phyloP scores from a whole-genome alignment of 208 protist genomes.

The Leptomonas pyrrhocoris region DNA sequence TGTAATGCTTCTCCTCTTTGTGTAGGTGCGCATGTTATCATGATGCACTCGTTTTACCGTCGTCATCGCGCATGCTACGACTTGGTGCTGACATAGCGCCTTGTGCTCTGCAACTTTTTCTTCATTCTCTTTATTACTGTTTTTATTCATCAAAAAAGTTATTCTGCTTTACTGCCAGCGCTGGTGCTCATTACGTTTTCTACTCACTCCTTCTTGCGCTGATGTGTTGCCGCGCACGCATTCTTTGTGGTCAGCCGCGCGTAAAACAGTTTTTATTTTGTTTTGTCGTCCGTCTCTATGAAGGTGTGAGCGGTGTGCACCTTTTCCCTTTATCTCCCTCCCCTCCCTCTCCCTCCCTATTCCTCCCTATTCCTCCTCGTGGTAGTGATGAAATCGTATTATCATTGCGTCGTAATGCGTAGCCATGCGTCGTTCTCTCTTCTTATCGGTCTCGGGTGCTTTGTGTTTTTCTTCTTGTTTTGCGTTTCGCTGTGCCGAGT shows the following conservation, averaged over 20 bases:
- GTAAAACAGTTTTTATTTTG: conserved; percentile 20
- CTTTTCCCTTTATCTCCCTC: conserved; percentile 26
- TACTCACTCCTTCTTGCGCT: no score
- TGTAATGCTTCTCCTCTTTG: background rate
- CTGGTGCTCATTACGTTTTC: no score
- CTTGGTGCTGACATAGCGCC: background rate
- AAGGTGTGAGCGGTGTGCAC: no score
- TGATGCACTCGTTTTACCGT: background rate
- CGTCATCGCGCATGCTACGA: background rate
- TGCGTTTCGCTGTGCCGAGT: no score
- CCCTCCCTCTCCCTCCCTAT: conserved; percentile 3
- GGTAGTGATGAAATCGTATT: no score
- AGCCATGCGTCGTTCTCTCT: no score
- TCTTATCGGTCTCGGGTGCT: no score
- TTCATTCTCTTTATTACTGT: conserved; percentile 3
- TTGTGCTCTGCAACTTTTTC: background rate
- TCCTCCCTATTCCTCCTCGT: background rate
- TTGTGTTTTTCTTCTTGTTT: no score
- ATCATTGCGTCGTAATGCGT: no score
- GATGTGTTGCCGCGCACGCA: no score
- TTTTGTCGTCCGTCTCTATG: no score
- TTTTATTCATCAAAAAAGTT: conserved; percentile 25
- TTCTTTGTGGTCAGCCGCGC: no score
- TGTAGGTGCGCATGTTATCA: background rate
- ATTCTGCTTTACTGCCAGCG: conserved; percentile 21